These are phyloP conservation scores for Pythium periplocum DNA, from an alignment of 352 stramenopile species.

Conservation along the genomic window DNA sequence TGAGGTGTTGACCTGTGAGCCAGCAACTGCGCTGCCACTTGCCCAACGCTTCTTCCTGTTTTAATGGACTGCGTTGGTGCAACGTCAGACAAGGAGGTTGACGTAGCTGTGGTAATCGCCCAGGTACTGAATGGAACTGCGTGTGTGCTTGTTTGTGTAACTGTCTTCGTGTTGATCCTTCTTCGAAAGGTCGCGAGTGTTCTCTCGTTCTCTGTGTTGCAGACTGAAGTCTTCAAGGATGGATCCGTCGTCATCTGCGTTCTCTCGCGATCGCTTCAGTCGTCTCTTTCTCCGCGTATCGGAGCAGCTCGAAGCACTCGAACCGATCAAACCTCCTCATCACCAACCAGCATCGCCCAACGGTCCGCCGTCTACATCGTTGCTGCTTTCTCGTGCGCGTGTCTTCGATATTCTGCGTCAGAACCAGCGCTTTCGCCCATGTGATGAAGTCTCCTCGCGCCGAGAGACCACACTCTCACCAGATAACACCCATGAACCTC, in stretches of 20 bases:
- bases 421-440: slow-evolving; percentile 16
- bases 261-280: slow-evolving; percentile 1
- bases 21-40: slow-evolving; percentile 82
- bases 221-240: too few relatives aligned
- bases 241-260: not conserved
- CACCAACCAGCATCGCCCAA: not conserved
- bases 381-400: slow-evolving; percentile 9
- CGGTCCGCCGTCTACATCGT: not conserved
- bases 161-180: too few relatives aligned
- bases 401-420: slow-evolving; percentile 8
- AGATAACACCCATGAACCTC: not conserved
- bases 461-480: not conserved
- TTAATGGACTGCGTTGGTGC: slow-evolving; percentile 31
- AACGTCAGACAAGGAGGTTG: not conserved
- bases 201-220: too few relatives aligned
- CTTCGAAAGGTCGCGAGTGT: too few relatives aligned
- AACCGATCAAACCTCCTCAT: slow-evolving; percentile 1
- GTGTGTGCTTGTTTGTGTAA: too few relatives aligned
- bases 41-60: slow-evolving; percentile 94
- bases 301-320: slow-evolving; percentile 28
- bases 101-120: too few relatives aligned
- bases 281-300: slow-evolving; percentile 14
- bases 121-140: too few relatives aligned
- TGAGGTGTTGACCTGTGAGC: slow-evolving; percentile 84
- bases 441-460: slow-evolving; percentile 3